phyloP scores from a whole-genome alignment of 192 early-diverging fungal species.

The Anaeromyces robustus region DNA sequence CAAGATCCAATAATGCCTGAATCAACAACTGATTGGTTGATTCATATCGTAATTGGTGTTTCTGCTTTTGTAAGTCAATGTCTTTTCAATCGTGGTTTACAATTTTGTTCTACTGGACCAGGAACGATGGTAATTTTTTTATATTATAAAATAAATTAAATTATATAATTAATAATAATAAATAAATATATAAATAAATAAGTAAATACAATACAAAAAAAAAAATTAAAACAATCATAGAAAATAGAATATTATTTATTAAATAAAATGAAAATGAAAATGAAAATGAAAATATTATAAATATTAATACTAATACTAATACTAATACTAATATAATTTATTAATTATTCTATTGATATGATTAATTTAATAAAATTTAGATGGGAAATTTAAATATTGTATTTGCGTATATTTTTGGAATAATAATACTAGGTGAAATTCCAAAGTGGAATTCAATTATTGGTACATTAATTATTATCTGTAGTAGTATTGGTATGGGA shows the following conservation, averaged over 20 bases:
- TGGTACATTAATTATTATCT: constrained; percentile 48
- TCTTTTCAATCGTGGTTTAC: constrained; percentile 58
- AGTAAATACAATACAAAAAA: too few relatives aligned
- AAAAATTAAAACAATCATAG: too few relatives aligned
- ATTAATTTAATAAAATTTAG: background rate
- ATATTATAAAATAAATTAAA: too few relatives aligned
- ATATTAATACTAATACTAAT: too few relatives aligned
- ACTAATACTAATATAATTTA: too few relatives aligned
- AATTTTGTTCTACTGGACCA: constrained; percentile 53
- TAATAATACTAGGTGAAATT: constrained; percentile 47
- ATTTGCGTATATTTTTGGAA: constrained; percentile 60
- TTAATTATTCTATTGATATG: too few relatives aligned
- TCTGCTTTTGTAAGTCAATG: constrained; percentile 55
- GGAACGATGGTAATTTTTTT: constrained; percentile 24
- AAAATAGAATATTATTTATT: too few relatives aligned
- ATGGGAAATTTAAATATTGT: constrained; percentile 71
- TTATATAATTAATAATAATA: too few relatives aligned
- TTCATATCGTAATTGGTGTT: constrained; percentile 29
- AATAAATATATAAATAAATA: too few relatives aligned
- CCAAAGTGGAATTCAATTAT: constrained; percentile 30
- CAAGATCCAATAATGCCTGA: constrained; percentile 9
- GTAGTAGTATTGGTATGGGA: constrained; percentile 40
- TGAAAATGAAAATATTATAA: too few relatives aligned
- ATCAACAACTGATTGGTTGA: constrained; percentile 21
- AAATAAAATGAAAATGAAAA: too few relatives aligned